Evolutionary conservation across 2,329 filamentous ascomycete species (phyloP).

Genomic region (Pseudogymnoascus sp.): DNA sequence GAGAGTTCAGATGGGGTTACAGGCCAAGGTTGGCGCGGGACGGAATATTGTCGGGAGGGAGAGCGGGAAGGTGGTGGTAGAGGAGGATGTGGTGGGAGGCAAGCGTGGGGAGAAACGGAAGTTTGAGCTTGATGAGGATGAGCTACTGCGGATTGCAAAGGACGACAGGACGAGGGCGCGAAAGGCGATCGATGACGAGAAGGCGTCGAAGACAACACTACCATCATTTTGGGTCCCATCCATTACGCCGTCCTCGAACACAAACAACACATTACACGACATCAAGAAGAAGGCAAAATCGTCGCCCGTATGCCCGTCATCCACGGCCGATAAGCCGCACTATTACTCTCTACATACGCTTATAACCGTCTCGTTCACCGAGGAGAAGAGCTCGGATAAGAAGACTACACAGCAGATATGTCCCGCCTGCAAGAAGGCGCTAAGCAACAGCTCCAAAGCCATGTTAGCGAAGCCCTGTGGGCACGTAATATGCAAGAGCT

Average conservation of each 20-base stretch:
- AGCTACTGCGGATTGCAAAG: constrained; percentile 59
- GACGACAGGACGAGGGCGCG: constrained; percentile 64
- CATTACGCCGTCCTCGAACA: constrained; percentile 61
- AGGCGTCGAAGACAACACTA: constrained; percentile 57
- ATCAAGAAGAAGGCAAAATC: constrained; percentile 55
- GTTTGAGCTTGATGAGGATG: constrained; percentile 69
- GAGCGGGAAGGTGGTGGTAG: constrained; percentile 35
- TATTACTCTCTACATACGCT: constrained; percentile 70
- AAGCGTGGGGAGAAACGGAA: constrained; percentile 57
- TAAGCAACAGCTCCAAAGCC: constrained; percentile 76
- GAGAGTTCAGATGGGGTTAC: constrained; percentile 63
- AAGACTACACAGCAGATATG: constrained; percentile 52
- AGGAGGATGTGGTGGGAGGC: constrained; percentile 26
- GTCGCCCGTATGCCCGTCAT: constrained; percentile 68
- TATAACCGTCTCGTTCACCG: constrained; percentile 66
- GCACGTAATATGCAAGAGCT: constrained; percentile 81
- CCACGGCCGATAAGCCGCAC: constrained; percentile 57
- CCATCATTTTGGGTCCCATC: constrained; percentile 93
- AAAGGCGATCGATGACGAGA: constrained; percentile 63
- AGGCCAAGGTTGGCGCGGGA: constrained; percentile 29
- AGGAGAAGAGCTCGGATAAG: constrained; percentile 49
- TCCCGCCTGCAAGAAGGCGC: constrained; percentile 73
- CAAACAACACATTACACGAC: constrained; percentile 46
- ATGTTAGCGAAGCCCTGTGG: constrained; percentile 81
- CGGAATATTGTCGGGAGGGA: constrained; percentile 33